Evolutionary conservation across 2,329 filamentous ascomycete genomes (phyloP), one percentile per base, ranked within the genome.

Genomic region (Stylonectria norvegica): DNA sequence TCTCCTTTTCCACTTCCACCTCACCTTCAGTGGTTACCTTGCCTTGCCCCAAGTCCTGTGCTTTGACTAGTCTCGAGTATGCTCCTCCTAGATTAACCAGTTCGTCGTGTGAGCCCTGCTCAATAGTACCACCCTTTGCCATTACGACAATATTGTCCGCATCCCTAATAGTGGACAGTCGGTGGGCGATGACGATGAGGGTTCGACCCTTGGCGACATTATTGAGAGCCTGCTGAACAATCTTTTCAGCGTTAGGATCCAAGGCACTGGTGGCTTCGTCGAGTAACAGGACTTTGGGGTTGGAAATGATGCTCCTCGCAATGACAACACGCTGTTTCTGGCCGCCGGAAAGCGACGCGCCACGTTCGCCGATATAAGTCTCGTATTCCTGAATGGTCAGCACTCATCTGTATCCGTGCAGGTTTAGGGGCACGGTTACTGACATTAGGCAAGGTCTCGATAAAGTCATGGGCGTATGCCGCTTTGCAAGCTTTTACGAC

Each of bases 241-340:
- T 62, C 2, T 62, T 53, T 37, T 73, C 69, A 3, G 71, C 65
- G 10, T 65, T 65, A 3, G 68, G 65, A 29, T 72, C 68, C 8
- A 72, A 57, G 1, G 82, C 79, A 34, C 76, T 81, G 0, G 83
- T 86, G 2, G 83, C 83, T 58, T 87, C 83, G 48, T 87, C 83
- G 2, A 86, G 66, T 20, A 86, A 74, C 0, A 86, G 65, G 30
- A 86, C 78, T 3, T 69, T 69, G 0, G 82, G 81, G 40, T 81
- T 68, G 16, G 78, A 79, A 30, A 86, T 70, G 47, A 86, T 83
- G 43, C 76, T 80, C 15, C 81, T 72, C 2, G 82, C 82, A 47
- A 86, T 85, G 2, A 81, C 76, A 18, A 86, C 69, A 5, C 82
- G 73, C 53, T 86, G 83, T 37, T 81, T 73, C 52, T 86, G 82